Base-by-base conservation (phyloP, 345 rosid genomes). In the Lepidium didymum region DNA sequence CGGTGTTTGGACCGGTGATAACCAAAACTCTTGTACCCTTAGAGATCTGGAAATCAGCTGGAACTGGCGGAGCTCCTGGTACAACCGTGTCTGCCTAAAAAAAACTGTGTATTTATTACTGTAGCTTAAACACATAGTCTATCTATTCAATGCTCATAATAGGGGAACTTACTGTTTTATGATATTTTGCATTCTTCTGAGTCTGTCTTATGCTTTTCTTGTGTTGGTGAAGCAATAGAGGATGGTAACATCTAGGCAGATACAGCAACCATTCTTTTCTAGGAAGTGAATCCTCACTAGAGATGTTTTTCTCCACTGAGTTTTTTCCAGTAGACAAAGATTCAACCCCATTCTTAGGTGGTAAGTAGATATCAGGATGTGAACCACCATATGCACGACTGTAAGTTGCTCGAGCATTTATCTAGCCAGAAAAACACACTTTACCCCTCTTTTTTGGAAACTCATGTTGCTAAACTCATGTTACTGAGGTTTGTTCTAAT, bases 1-100 rank as follows among this genome's bases (percentile, higher is more conserved):
- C 98, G 6, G 96, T 93, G 70, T 90, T 93, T n/a, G 98, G 97
- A 61, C 97, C 97, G 15, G 97, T 93, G 66, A 93, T 84, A 59
- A 90, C 79, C 68, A 90, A 82, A 70, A 93, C 95, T 77, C 79
- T 87, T 23, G 94, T 88, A 66, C 80, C 85, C 61, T 50, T 66
- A 51, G 87, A 47, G 70, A 93, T 82, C 69, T 78, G 82, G 68
- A 93, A 79, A 77, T 90, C 96, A 80, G 82, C 83, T 36, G 98
- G 92, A 53, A 93, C 83, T 55, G 97, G 97, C 6, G 41, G 79
- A 67, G 80, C 69, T 68, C 72, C 76, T 77, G 92, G 81, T 67
- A 80, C 82, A 62, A 80, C 50, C 8, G 74, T 80, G 42, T 76
- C 64, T 69, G 80, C 85, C 98, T 90, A 43, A 72, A 75, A 45